A percentile compares a stretch with the other conserved stretches of the same genome.
Evolutionary conservation across 371 early-diverging fungal genomes (phyloP).

Genomic region (Mucor lusitanicus): DNA sequence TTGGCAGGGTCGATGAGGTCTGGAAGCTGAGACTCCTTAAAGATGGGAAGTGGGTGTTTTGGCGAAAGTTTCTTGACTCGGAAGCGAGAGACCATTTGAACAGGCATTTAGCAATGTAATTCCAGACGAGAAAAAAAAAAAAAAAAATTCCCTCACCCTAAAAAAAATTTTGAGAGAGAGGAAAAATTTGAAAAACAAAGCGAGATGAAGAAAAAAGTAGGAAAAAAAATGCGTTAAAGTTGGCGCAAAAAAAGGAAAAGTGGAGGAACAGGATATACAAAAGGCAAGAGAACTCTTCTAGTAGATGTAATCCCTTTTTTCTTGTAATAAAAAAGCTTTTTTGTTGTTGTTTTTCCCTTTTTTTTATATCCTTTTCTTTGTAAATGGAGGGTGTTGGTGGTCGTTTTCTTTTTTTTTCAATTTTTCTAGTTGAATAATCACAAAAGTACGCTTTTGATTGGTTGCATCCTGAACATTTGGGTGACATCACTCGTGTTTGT

Average conservation of each 20-base stretch:
- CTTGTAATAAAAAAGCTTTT: neutral
- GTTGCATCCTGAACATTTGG: neutral
- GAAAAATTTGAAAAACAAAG: neutral
- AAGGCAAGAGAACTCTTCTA: neutral
- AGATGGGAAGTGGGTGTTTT: conserved; percentile 62
- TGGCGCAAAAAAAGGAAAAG: neutral
- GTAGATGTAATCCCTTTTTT: neutral
- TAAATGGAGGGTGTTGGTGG: neutral
- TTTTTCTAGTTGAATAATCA: neutral
- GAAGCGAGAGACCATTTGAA: conserved; percentile 63
- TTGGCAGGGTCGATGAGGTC: conserved; percentile 62
- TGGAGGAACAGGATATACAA: neutral
- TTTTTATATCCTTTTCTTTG: neutral
- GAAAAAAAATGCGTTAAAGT: neutral
- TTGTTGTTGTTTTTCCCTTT: neutral
- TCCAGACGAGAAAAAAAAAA: neutral
- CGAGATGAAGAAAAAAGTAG: neutral
- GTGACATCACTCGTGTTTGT: neutral
- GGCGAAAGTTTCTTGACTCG: conserved; percentile 66
- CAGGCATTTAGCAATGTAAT: conserved; percentile 10
- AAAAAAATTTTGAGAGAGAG: neutral
- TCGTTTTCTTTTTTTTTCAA: neutral
- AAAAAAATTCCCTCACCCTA: neutral
- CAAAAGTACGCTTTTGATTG: neutral
- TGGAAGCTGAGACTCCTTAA: conserved; percentile 58